phyloP scores from a whole-genome alignment of 768 basidiomycete species.

The Lactarius quietus region DNA sequence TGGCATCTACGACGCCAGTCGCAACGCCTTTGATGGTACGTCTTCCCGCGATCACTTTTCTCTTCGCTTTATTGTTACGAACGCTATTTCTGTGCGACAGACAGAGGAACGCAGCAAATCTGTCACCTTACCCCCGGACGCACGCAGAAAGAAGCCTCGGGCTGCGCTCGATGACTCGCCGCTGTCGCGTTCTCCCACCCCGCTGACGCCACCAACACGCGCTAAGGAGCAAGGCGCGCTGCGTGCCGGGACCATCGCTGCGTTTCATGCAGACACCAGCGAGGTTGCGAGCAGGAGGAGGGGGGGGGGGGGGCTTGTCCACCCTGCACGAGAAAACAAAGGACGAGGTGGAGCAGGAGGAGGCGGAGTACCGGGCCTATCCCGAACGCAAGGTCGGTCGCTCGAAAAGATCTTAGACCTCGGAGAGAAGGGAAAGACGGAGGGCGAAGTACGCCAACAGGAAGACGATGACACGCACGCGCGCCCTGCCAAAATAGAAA shows the following conservation, averaged over 20 bases:
- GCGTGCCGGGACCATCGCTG: slow-evolving; percentile 77
- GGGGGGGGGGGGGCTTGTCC: slow-evolving; percentile 66
- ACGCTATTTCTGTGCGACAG: not conserved
- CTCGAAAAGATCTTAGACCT: slow-evolving; percentile 64
- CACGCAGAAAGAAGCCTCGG: slow-evolving; percentile 40
- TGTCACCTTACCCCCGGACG: slow-evolving; percentile 31
- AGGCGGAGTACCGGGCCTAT: slow-evolving; percentile 82
- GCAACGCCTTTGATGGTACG: slow-evolving; percentile 78
- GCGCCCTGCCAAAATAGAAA: slow-evolving; percentile 31
- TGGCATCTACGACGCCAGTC: slow-evolving; percentile 69
- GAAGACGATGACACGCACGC: slow-evolving; percentile 29
- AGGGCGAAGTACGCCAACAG: slow-evolving; percentile 31
- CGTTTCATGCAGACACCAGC: slow-evolving; percentile 57
- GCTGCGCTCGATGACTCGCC: slow-evolving; percentile 50
- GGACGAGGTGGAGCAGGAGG: slow-evolving; percentile 73
- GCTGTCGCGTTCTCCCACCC: slow-evolving; percentile 51
- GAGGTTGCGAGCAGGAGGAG: slow-evolving; percentile 40
- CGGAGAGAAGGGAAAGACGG: slow-evolving; percentile 33
- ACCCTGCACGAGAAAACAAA: slow-evolving; percentile 71
- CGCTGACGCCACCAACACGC: slow-evolving; percentile 55
- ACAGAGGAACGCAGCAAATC: slow-evolving; percentile 66
- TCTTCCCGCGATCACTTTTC: not conserved
- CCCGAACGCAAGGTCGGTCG: slow-evolving; percentile 80
- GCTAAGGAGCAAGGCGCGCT: slow-evolving; percentile 73
- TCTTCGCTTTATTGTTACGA: not conserved